Conservation (phyloP, 1,139 yeast species). For the Blastobotrys ciferrii region DNA sequence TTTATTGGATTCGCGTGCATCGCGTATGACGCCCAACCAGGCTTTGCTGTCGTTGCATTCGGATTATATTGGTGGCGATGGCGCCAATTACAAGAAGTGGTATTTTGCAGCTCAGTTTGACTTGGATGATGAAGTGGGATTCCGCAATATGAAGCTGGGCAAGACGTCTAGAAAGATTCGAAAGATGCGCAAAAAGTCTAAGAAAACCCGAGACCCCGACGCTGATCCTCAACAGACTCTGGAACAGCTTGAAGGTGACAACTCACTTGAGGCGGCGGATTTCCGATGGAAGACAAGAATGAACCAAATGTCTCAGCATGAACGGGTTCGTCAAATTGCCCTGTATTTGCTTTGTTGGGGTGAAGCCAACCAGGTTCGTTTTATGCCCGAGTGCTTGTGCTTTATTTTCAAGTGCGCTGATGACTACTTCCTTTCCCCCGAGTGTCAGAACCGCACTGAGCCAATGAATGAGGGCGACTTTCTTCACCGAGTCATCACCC, state of each 20-base stretch:
- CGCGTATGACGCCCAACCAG: conserved; percentile 95
- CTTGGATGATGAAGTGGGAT: conserved; percentile 77
- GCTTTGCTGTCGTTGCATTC: conserved; percentile 92
- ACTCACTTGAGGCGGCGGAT: conserved; percentile 76
- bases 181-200: conserved; percentile 56
- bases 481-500: conserved; percentile 87
- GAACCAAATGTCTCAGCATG: conserved; percentile 66
- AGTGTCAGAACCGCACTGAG: conserved; percentile 81
- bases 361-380: conserved; percentile 96
- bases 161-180: conserved; percentile 56
- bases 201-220: conserved; percentile 55
- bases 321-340: conserved; percentile 87
- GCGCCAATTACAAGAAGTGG: conserved; percentile 93
- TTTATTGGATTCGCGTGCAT: conserved; percentile 87
- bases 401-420: conserved; percentile 90
- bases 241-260: conserved; percentile 84
- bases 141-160: conserved; percentile 77
- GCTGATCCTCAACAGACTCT: conserved; percentile 54
- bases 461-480: conserved; percentile 91
- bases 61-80: conserved; percentile 93
- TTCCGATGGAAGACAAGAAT: conserved; percentile 79
- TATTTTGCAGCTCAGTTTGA: conserved; percentile 91
- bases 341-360: conserved; percentile 94
- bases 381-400: conserved; percentile 89
- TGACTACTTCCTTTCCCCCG: conserved; percentile 83